These are phyloP conservation scores for Hypoxylon sp. DNA, from an alignment of 2,329 filamentous ascomycete genomes.

Conservation along the genomic window DNA sequence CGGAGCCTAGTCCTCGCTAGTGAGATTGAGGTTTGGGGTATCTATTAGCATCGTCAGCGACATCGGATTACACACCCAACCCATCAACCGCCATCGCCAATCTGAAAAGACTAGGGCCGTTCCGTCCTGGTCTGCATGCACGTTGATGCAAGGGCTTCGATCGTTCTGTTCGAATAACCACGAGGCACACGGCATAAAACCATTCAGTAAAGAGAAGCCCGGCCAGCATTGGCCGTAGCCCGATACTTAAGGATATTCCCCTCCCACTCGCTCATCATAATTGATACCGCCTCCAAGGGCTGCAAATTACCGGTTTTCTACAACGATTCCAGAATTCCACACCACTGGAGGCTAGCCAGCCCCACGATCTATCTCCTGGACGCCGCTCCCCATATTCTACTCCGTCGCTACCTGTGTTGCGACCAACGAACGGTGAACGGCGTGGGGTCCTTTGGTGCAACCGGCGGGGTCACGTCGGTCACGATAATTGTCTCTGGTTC, in stretches of 20 bases:
- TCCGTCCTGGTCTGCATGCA: constrained; percentile 35
- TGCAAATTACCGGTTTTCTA: constrained; percentile 25
- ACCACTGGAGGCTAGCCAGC: constrained; percentile 13
- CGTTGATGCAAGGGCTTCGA: constrained; percentile 42
- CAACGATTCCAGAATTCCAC: constrained; percentile 17
- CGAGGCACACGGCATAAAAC: constrained; percentile 29
- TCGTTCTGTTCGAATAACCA: constrained; percentile 29
- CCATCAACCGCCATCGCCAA: constrained; percentile 38
- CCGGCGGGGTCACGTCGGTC: constrained; percentile 47
- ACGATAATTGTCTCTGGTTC: constrained; percentile 47
- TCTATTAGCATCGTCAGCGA: constrained; percentile 39
- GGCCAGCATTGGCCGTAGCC: constrained; percentile 4
- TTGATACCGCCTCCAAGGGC: constrained; percentile 14
- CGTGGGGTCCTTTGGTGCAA: constrained; percentile 43
- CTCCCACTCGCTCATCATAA: constrained; percentile 13
- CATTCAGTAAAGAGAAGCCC: constrained; percentile 7
- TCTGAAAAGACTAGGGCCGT: constrained; percentile 38
- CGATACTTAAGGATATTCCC: constrained; percentile 20
- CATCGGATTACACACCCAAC: constrained; percentile 43
- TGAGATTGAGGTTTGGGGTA: constrained; percentile 26
- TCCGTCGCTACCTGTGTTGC: constrained; percentile 3
- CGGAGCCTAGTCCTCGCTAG: constrained; percentile 28
- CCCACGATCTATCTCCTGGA: constrained; percentile 29
- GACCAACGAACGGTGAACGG: constrained; percentile 36
- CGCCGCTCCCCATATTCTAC: constrained; percentile 32